Evolutionary conservation across 2,329 filamentous ascomycete species (phyloP).

Genomic region (Hypocrella siamensis): DNA sequence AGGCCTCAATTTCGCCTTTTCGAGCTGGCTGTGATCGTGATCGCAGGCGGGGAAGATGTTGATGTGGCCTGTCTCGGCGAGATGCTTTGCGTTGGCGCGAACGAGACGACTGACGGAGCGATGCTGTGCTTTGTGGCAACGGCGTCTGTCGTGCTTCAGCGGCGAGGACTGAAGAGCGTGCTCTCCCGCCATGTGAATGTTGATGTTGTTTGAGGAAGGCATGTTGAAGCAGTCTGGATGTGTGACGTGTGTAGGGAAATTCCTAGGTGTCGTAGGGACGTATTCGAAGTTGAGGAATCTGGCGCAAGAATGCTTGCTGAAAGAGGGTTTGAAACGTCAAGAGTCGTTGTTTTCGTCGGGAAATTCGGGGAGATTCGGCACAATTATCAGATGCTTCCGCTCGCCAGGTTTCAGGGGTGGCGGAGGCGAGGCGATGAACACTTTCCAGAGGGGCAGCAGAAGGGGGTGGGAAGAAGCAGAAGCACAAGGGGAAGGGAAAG

Average conservation of each 20-base stretch:
- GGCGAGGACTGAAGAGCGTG: background rate
- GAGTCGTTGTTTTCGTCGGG: background rate
- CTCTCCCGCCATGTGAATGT: constrained; percentile 1
- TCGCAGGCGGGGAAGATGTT: constrained; percentile 3
- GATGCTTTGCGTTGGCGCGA: constrained; percentile 16
- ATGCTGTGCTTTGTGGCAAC: constrained; percentile 2
- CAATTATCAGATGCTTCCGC: no score
- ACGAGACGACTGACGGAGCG: constrained; percentile 10
- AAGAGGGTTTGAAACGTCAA: background rate
- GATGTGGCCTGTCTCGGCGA: constrained; percentile 8
- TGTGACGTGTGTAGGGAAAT: constrained; percentile 1
- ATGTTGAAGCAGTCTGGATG: background rate
- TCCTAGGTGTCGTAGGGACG: background rate
- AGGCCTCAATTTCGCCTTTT: constrained; percentile 6
- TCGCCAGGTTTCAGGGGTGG: no score
- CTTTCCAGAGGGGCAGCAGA: no score
- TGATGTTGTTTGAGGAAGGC: background rate
- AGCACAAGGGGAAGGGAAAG: background rate
- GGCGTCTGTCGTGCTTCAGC: constrained; percentile 1
- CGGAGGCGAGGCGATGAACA: no score
- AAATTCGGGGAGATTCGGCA: no score
- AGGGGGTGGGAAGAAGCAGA: background rate
- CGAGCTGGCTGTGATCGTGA: constrained; percentile 6
- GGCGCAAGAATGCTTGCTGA: background rate
- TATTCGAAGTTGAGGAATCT: background rate